Percentiles rank a stretch among this genome's conserved stretches.
Conservation (phyloP, 2,329 filamentous ascomycete genomes). For the Cytospora schulzeri region DNA sequence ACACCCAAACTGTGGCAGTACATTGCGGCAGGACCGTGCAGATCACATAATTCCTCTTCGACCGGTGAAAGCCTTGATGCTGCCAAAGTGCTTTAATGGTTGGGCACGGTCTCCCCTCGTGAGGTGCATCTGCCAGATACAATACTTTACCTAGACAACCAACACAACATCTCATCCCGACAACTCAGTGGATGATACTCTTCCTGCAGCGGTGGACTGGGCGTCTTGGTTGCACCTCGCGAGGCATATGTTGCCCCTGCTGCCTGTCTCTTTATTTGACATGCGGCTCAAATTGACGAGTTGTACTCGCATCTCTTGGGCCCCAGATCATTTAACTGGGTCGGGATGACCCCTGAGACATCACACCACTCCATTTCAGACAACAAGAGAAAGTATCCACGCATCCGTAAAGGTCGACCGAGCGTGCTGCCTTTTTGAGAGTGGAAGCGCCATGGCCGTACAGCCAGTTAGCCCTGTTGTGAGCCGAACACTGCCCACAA, state of each 20-base stretch:
- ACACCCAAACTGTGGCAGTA: neutral
- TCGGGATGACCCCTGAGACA: neutral
- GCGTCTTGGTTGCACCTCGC: neutral
- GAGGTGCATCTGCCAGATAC: neutral
- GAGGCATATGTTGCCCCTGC: neutral
- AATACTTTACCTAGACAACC: neutral
- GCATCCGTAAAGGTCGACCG: neutral
- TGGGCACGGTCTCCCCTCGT: neutral
- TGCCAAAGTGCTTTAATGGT: neutral
- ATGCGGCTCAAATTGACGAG: neutral
- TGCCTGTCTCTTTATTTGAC: neutral
- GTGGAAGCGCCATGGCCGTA: neutral
- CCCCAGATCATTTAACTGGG: neutral
- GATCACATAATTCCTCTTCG: constrained; percentile 10
- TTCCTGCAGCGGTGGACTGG: neutral
- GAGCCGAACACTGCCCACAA: neutral
- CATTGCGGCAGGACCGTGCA: constrained; percentile 12
- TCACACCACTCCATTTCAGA: neutral
- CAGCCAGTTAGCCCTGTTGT: neutral
- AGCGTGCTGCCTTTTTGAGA: neutral
- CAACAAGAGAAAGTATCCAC: neutral
- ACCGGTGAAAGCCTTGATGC: constrained; percentile 9
- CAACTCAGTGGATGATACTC: neutral
- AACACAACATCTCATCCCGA: constrained; percentile 5
- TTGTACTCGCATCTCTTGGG: neutral